These are phyloP conservation scores for Herpetomonas tarakana DNA, from an alignment of 208 protist genomes.

Conservation along the genomic window DNA sequence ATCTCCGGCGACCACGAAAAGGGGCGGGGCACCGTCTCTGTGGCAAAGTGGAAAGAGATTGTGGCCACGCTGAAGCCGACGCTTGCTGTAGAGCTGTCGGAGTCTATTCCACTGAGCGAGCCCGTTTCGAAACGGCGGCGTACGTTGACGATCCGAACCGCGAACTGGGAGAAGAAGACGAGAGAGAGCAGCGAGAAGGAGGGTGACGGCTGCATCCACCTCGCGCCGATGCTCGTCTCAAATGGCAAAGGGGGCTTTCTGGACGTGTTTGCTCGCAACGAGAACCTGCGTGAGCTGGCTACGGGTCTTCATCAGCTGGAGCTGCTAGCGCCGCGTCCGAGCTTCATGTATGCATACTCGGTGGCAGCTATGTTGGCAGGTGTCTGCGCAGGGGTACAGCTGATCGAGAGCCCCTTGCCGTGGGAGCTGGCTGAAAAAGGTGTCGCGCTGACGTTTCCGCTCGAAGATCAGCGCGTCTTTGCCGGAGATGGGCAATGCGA, in stretches of 20 bases:
- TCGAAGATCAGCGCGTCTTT: not conserved
- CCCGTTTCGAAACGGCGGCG: constrained; percentile 29
- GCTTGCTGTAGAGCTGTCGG: constrained; percentile 51
- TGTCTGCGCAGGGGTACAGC: constrained; percentile 34
- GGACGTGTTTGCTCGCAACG: constrained; percentile 30
- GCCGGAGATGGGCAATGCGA: constrained; percentile 4
- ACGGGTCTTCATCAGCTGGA: constrained; percentile 25
- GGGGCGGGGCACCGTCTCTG: constrained; percentile 42
- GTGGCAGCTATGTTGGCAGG: constrained; percentile 45
- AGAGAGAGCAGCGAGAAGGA: constrained; percentile 17
- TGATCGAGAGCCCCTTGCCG: constrained; percentile 69
- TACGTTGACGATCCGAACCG: constrained; percentile 31
- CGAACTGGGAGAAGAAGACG: constrained; percentile 29
- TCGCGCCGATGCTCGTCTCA: constrained; percentile 22
- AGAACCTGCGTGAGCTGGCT: constrained; percentile 31
- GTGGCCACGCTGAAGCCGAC: constrained; percentile 42
- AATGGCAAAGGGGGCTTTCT: constrained; percentile 15
- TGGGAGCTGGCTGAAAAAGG: constrained; percentile 76
- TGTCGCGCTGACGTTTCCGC: constrained; percentile 40
- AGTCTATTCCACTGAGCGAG: constrained; percentile 51
- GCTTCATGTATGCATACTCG: constrained; percentile 41
- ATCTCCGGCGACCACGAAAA: constrained; percentile 64
- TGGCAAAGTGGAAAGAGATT: constrained; percentile 52
- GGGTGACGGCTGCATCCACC: constrained; percentile 20
- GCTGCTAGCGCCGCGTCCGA: constrained; percentile 7